Evolutionary conservation across 495 filamentous ascomycete species (phyloP), one percentile per base, ranked within the genome.

Genomic region (Neurospora sp.): DNA sequence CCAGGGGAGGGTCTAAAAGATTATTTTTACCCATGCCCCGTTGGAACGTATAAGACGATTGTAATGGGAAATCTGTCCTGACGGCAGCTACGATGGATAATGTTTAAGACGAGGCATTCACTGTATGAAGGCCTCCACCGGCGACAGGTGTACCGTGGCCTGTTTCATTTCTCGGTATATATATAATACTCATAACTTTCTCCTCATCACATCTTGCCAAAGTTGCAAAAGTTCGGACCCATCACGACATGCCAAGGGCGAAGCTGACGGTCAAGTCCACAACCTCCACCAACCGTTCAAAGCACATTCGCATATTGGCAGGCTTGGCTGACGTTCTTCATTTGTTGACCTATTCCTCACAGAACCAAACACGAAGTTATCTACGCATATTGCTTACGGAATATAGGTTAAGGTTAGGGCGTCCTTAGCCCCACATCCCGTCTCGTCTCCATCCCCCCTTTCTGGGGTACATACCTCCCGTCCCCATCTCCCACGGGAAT

Each of bases 1-100:
- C 16, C 76, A 77, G 53, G 72, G 74, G 16, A 35, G 70, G 35
- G 65, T 61, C 10, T 69, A 70, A 70, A 16, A 1, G 53, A 6
- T 2, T 2, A 5, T 14, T 61, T 71, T 14, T 12, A 22, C 20
- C 20, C 20, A 3, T 53, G 4, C 1, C 45, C 20, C 9, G 1
- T 14, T 53, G 10, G 9, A 53, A 53, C 18, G 53, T 35, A 3
- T 31, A 31, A 65, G n/a, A 9, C 5, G 8, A n/a, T 16, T 14
- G 31, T 45, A n/a, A 27, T 18, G 8, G 59, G n/a, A 27, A 18
- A 20, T 2, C 12, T 16, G 61, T 12, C 53, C 27, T 6, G 53
- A 35, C 2, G 27, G 53, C 53, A 31, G 22, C 27, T 18, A 18
- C 18, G 7, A 61, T 61, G 27, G 53, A 65, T 65, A 18, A 65